Conservation (phyloP, 2,329 filamentous ascomycete species). For the Samsoniella hepiali region DNA sequence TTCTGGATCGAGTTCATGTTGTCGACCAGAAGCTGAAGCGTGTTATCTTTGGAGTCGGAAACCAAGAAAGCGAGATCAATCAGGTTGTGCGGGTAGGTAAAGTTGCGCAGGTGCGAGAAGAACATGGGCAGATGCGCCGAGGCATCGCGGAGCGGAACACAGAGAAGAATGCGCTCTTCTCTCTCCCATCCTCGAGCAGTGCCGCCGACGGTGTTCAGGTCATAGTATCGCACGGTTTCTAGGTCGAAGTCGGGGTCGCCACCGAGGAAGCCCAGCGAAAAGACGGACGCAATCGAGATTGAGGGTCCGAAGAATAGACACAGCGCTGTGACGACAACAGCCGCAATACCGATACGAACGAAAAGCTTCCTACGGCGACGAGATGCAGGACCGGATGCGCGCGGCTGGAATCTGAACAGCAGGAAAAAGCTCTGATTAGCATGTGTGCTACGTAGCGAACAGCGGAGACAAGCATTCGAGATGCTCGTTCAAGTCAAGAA, state of each 20-base stretch:
- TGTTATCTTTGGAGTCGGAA: conserved; percentile 94
- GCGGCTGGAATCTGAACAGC: conserved; percentile 71
- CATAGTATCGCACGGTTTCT: conserved; percentile 96
- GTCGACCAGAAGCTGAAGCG: conserved; percentile 69
- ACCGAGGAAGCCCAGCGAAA: conserved; percentile 68
- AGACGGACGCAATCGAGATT: conserved; percentile 58
- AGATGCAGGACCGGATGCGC: conserved; percentile 66
- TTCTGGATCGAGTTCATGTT: conserved; percentile 77
- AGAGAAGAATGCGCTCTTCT: conserved; percentile 91
- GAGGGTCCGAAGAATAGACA: conserved; percentile 73
- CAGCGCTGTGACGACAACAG: conserved; percentile 61
- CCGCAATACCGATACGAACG: conserved; percentile 59
- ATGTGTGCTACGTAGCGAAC: neutral
- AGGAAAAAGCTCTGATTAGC: conserved; percentile 6
- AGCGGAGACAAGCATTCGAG: neutral
- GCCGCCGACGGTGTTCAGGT: conserved; percentile 86
- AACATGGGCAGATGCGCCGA: conserved; percentile 94
- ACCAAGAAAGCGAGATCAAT: conserved; percentile 96
- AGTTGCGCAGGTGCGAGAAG: conserved; percentile 93
- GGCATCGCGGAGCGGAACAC: conserved; percentile 90
- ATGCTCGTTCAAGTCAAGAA: neutral
- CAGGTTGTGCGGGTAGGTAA: conserved; percentile 94
- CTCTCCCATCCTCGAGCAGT: conserved; percentile 93
- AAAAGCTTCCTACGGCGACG: conserved; percentile 72
- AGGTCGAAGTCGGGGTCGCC: conserved; percentile 70